Evolutionary conservation across 768 basidiomycete species (phyloP), one percentile per base, ranked within the genome.

Genomic region (Phallus indusiatus): DNA sequence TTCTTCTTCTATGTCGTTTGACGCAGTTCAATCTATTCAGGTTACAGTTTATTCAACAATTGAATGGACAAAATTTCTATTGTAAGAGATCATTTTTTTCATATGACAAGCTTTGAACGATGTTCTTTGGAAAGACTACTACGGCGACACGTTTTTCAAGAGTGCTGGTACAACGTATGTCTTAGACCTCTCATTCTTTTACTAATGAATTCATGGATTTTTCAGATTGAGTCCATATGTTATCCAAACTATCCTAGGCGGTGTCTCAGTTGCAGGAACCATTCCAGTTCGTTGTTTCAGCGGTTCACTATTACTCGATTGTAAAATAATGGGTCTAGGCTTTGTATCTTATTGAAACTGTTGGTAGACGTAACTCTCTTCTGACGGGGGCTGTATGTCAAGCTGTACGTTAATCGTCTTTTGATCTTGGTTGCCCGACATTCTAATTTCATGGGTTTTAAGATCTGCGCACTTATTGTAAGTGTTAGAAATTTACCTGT

Each of bases 11-110:
- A 56, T 11, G 33, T 24, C n/a, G 9, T 56, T 10, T n/a, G 33
- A 28, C 34, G 18, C 14, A 20, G 17, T 35, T 14, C 12, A n/a
- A 18, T 28, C 1, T 8, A n/a, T 51, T 14, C 17, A 59, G 57
- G 49, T 69, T 88, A 48, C 86, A 88, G 63, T 88, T 89, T 66
- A 81, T 90, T 55, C 87, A 90, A 63, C 87, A 90, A 64, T 70
- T 90, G 33, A 86, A 89, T 60, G 87, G 86, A 14, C 87, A 90
- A 69, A 89, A 87, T 67, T 88, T 88, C 71, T 87, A 86, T 69
- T 86, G 85, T 86, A 62, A 62, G 81, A 69, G 7, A 1, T 6
- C 21, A n/a, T 35, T 46, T 20, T 37, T 14, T 9, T 1, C 48
- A 24, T 5, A 12, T 21, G 10, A 50, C 33, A 53, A 2, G 22